Conservation (phyloP, 495 filamentous ascomycete species). For the Staphylotrichum tortipilum region DNA sequence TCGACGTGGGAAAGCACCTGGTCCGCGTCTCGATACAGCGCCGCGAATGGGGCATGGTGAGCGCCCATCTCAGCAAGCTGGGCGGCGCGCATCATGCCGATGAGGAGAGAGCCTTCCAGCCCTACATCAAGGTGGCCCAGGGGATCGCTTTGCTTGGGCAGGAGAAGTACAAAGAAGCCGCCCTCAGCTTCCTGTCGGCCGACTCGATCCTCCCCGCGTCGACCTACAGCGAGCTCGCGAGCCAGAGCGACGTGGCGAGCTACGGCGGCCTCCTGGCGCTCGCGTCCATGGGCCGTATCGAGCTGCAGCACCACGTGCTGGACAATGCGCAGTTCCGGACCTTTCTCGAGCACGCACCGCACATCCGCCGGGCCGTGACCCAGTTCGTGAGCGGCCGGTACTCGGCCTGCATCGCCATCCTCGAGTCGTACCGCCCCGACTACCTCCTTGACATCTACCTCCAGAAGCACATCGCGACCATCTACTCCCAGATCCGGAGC, state of each 20-base stretch:
- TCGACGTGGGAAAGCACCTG: slow-evolving; percentile 37
- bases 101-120: slow-evolving; percentile 51
- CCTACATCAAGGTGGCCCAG: slow-evolving; percentile 56
- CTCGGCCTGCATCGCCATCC: slow-evolving; percentile 67
- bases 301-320: slow-evolving; percentile 67
- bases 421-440: slow-evolving; percentile 73
- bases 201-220: slow-evolving; percentile 43
- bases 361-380: slow-evolving; percentile 81
- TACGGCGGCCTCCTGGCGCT: slow-evolving; percentile 89
- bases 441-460: slow-evolving; percentile 87
- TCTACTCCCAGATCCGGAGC: slow-evolving; percentile 67
- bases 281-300: slow-evolving; percentile 72
- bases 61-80: slow-evolving; percentile 62
- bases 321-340: slow-evolving; percentile 71
- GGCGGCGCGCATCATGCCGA: slow-evolving; percentile 40
- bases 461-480: slow-evolving; percentile 57
- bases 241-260: slow-evolving; percentile 79
- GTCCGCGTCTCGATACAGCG: slow-evolving; percentile 37
- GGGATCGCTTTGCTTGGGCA: slow-evolving; percentile 64
- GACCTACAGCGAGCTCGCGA: slow-evolving; percentile 63
- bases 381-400: slow-evolving; percentile 87
- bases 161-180: slow-evolving; percentile 62
- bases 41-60: slow-evolving; percentile 43
- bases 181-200: slow-evolving; percentile 57
- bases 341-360: slow-evolving; percentile 88